Evolutionary conservation across 805 yeast species (phyloP), one percentile per base, ranked within the genome.

Genomic region (Lipomyces lipofer): DNA sequence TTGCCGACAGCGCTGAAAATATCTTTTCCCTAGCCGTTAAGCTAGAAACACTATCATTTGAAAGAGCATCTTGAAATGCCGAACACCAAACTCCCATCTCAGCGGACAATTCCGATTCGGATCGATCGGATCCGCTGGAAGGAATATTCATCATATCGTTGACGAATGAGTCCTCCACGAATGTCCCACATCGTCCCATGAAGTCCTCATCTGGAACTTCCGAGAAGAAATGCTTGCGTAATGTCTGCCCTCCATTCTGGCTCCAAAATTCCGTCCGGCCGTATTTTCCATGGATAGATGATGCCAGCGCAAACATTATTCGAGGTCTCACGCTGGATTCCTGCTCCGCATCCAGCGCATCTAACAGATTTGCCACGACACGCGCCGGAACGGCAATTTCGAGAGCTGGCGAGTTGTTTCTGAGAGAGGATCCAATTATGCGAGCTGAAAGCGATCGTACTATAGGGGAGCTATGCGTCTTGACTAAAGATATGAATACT

Each of bases 401-500:
- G 1, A 77, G 59, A 0, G 90, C 89, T 1, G 78, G 79, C 1
- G 81, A 82, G 66, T 90, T 90, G 67, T 89, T 89, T 63, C 96
- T 76, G 43, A 89, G 68, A 3, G 91, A 70, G 4, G 88, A 76
- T 0, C 86, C 84, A 54, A 90, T 72, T 27, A 85, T 73, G 56
- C 89, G 74, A 12, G 82, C 78, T 1, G 82, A 68, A 42, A 78
- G 63, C 53, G 88, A 94, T 53, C 76, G 62, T 9, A 50, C 47
- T 15, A 38, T 47, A 3, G 57, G 30, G 19, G 39, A 13, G 4
- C 22, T 73, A 43, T 51, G 52, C 24, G 52, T 35, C 30, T 57
- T 50, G 32, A 44, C 27, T 2, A 58, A 27, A 17, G 59, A 17
- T 2, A 54, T 22, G 21, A 63, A 35, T 24, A 67, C 62, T n/a